Evolutionary conservation across 2,329 filamentous ascomycete species (phyloP).

Genomic region (Aspergillus awamori): DNA sequence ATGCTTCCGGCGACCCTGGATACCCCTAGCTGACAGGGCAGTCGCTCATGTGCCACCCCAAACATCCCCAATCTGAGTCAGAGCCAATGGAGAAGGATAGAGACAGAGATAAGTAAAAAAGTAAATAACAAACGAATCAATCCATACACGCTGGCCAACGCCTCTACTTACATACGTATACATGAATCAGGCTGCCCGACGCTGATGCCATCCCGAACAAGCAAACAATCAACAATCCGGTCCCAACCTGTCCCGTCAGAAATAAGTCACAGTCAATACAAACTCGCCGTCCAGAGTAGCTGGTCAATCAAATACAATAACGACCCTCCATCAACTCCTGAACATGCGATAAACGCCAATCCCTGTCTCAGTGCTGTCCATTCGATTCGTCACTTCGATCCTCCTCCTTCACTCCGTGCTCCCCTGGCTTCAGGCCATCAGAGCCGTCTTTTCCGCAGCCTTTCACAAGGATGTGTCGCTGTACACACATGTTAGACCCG

Average conservation of each 20-base stretch:
- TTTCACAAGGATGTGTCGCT: slow-evolving; percentile 70
- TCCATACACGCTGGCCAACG: slow-evolving; percentile 10
- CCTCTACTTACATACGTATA: slow-evolving; percentile 22
- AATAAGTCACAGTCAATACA: slow-evolving; percentile 8
- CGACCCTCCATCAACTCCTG: slow-evolving; percentile 1
- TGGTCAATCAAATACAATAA: slow-evolving; percentile 8
- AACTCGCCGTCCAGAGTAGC: slow-evolving; percentile 5
- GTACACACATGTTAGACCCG: not conserved
- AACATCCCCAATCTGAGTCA: not conserved
- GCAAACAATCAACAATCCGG: slow-evolving; percentile 1
- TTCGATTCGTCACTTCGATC: slow-evolving; percentile 19
- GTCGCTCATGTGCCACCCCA: not conserved
- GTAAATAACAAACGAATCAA: not conserved
- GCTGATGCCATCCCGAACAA: slow-evolving; percentile 15
- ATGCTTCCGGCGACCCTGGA: not conserved
- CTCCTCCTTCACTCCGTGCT: slow-evolving; percentile 21
- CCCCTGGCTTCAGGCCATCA: slow-evolving; percentile 11
- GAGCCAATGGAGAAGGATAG: not conserved
- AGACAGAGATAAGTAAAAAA: not conserved
- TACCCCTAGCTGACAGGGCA: not conserved
- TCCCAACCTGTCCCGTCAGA: not conserved
- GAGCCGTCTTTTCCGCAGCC: slow-evolving; percentile 60
- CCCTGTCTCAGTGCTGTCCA: slow-evolving; percentile 8
- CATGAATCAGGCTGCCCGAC: slow-evolving; percentile 13
- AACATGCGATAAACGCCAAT: not conserved